These are phyloP conservation scores for Adiantum capillusveneris DNA, from an alignment of 75 land plant species.

Conservation along the genomic window DNA sequence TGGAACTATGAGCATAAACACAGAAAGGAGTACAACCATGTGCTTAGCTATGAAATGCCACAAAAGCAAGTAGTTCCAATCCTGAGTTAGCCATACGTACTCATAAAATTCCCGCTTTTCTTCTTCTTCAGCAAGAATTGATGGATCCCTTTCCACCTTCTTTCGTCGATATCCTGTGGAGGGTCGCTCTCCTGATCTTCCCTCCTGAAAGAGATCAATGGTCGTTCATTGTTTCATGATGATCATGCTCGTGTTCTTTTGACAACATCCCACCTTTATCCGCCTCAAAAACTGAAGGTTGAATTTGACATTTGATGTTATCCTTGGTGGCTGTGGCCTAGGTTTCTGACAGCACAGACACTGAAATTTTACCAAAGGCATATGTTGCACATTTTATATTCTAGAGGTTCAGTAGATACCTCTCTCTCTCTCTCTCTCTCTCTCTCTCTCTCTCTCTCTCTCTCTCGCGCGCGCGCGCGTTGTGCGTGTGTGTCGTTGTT, in stretches of 20 bases:
- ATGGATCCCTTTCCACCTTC: conserved; percentile 53
- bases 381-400: conserved; percentile 1
- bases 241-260: too few species aligned
- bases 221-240: too few species aligned
- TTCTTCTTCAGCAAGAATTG: conserved; percentile 50
- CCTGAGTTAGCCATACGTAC: conserved; percentile 19
- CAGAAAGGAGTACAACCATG: too few species aligned
- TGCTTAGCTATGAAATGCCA: too few species aligned
- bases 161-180: conserved; percentile 80
- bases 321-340: conserved; percentile 61
- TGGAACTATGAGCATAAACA: not conserved
- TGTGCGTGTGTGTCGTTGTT: too few species aligned
- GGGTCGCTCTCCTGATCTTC: conserved; percentile 47
- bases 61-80: too few species aligned
- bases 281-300: conserved; percentile 67
- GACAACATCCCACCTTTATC: conserved; percentile 74
- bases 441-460: too few species aligned
- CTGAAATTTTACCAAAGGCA: not conserved
- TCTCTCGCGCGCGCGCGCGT: too few species aligned
- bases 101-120: conserved; percentile 43
- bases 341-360: conserved; percentile 28
- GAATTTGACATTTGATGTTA: conserved; percentile 85
- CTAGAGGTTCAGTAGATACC: too few species aligned
- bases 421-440: too few species aligned
- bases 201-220: too few species aligned